Evolutionary conservation across 1,284 basidiomycete species (phyloP).

Genomic region (Trichosporon sp.): DNA sequence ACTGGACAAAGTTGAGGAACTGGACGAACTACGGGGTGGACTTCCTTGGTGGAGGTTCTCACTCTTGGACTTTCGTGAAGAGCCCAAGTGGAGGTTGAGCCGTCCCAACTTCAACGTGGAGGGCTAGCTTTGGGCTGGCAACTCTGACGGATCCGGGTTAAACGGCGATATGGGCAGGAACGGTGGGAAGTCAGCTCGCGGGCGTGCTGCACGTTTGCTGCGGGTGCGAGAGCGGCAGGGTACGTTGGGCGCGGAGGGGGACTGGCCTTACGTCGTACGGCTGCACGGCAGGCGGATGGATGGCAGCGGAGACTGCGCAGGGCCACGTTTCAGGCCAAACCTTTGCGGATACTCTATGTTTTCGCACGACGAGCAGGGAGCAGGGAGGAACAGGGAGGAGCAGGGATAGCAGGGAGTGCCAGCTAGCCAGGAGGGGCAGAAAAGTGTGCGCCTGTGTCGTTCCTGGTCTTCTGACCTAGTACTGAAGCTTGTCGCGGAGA

Average conservation of each 20-base stretch:
- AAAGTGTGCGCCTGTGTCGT: no score
- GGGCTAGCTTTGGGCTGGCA: no score
- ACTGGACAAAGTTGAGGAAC: no score
- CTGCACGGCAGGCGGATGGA: no score
- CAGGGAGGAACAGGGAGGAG: no score
- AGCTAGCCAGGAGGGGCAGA: no score
- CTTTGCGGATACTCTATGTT: background rate
- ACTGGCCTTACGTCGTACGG: no score
- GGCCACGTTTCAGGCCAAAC: background rate
- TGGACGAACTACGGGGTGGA: background rate
- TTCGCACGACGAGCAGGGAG: no score
- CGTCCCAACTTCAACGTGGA: background rate
- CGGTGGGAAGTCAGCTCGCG: constrained; percentile 7
- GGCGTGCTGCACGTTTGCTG: background rate
- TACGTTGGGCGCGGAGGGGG: background rate
- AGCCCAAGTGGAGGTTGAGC: background rate
- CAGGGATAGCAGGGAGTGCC: no score
- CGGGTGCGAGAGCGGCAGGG: background rate
- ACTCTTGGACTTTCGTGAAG: constrained; percentile 7
- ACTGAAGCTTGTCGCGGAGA: background rate
- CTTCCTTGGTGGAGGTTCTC: background rate
- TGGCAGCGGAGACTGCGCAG: background rate
- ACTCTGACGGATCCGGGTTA: no score
- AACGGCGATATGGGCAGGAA: background rate
- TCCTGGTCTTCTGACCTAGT: background rate